Evolutionary conservation across 2,329 filamentous ascomycete genomes (phyloP).

Genomic region (Colletotrichum sidae): DNA sequence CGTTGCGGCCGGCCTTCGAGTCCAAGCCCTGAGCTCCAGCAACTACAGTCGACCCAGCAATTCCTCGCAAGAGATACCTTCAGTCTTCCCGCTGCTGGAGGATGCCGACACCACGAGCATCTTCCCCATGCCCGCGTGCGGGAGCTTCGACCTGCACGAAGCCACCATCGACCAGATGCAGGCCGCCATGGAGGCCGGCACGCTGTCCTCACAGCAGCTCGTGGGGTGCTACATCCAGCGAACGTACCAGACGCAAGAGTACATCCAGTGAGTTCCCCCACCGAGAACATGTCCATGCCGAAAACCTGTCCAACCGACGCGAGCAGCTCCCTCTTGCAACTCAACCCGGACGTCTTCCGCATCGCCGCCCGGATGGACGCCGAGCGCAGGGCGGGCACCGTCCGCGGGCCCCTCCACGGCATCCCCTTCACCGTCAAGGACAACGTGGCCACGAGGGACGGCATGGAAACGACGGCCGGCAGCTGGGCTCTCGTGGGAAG

Average conservation of each 20-base stretch:
- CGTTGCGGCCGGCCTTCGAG: too few species aligned
- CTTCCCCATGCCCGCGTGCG: slow-evolving; percentile 74
- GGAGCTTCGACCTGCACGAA: slow-evolving; percentile 72
- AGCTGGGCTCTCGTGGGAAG: slow-evolving; percentile 74
- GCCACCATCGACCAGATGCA: slow-evolving; percentile 78
- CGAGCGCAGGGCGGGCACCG: slow-evolving; percentile 66
- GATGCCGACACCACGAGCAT: slow-evolving; percentile 51
- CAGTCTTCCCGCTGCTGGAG: slow-evolving; percentile 49
- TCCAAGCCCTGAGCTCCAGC: too few species aligned
- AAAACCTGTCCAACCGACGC: neutral
- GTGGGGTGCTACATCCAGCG: slow-evolving; percentile 72
- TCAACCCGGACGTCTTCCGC: slow-evolving; percentile 74
- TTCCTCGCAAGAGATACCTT: slow-evolving; percentile 31
- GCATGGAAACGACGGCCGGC: slow-evolving; percentile 80
- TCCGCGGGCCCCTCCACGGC: slow-evolving; percentile 77
- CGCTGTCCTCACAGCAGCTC: slow-evolving; percentile 68
- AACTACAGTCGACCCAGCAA: too few species aligned
- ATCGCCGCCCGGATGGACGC: slow-evolving; percentile 72
- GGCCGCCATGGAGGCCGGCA: slow-evolving; percentile 62
- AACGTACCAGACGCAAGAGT: slow-evolving; percentile 71
- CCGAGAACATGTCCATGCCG: too few species aligned
- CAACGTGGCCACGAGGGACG: slow-evolving; percentile 76
- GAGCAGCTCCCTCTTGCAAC: slow-evolving; percentile 67
- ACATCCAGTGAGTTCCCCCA: slow-evolving; percentile 66
- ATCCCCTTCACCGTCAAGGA: slow-evolving; percentile 83